A percentile compares a stretch with the other conserved stretches of the same genome.
Conservation (phyloP, 495 filamentous ascomycete species). For the Aspergillus steynii region DNA sequence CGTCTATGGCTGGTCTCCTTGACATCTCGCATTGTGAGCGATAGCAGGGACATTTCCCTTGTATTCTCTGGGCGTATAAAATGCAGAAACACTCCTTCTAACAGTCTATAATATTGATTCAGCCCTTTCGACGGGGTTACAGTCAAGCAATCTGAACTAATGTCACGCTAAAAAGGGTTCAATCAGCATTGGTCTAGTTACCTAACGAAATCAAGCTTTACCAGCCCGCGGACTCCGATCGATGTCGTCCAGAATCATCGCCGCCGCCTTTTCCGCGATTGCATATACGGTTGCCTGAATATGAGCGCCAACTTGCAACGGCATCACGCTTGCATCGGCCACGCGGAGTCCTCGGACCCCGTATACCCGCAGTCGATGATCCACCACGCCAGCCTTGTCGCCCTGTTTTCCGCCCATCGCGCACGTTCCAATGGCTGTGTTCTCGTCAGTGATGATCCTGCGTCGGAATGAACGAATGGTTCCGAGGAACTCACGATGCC, state of each 20-base stretch:
- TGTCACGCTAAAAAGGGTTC: background rate
- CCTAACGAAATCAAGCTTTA: background rate
- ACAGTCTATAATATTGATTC: too few relatives aligned
- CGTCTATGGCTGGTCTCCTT: background rate
- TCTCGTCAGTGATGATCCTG: conserved; percentile 11
- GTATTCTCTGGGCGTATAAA: too few relatives aligned
- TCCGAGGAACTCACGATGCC: background rate
- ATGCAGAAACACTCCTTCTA: background rate
- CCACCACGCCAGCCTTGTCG: conserved; percentile 45
- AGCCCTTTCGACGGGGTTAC: too few relatives aligned
- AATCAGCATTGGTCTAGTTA: background rate
- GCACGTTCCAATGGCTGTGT: conserved; percentile 47
- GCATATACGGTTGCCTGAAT: conserved; percentile 56
- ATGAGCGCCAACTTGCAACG: conserved; percentile 51
- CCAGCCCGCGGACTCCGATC: background rate
- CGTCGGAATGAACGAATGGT: background rate
- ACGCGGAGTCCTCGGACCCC: conserved; percentile 50
- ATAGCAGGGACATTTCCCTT: too few relatives aligned
- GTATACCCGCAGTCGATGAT: conserved; percentile 47
- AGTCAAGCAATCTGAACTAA: background rate
- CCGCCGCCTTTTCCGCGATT: conserved; percentile 52
- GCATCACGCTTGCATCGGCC: conserved; percentile 56
- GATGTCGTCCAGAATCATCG: conserved; percentile 35
- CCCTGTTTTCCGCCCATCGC: conserved; percentile 47
- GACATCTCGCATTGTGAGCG: too few relatives aligned